Evolutionary conservation across 2,329 filamentous ascomycete species (phyloP), one percentile per base, ranked within the genome.

Genomic region (Botrytis fragariae): DNA sequence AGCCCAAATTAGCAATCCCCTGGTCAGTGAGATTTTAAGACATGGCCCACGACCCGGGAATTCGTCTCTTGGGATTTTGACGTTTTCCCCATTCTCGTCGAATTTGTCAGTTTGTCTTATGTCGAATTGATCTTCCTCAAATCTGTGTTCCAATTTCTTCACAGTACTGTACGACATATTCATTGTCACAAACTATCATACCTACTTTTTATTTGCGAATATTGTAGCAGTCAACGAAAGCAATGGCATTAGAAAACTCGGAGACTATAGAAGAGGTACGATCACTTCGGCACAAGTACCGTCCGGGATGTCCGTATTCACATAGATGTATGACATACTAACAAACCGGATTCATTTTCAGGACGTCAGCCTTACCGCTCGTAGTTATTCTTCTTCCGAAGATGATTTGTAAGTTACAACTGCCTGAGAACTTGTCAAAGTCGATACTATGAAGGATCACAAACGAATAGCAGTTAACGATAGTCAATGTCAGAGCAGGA

Each of bases 51-150:
- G 63, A 72, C 69, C 69, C 69, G 69, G 45, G 60, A 67, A 51
- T 64, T 67, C 62, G 63, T 68, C 71, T 72, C 71, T 39, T 72
- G 71, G 71, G 71, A 72, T 72, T 68, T 69, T 22, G 45, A 57
- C 25, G 39, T n/a, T 54, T 54, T 59, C 69, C 37, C 69, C 48
- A 48, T 68, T 57, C 48, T 48, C 69, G 45, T 72, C 61, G 22
- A n/a, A 59, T 37, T 54, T 72, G 12, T 48, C n/a, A 20, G 22
- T 37, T 54, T 45, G 25, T 48, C 35, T 64, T 25, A n/a, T 57
- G 7, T 51, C 35, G 8, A 44, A 51, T 57, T 45, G 20, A 44
- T 29, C 65, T 57, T 68, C 48, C 48, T 57, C n/a, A 42, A 68
- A 12, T 44, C 9, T 42, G 25, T 67, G n/a, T 69, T 45, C 22